Base-by-base conservation (phyloP, 2,329 filamentous ascomycete genomes). In the Cladosporium sp. region DNA sequence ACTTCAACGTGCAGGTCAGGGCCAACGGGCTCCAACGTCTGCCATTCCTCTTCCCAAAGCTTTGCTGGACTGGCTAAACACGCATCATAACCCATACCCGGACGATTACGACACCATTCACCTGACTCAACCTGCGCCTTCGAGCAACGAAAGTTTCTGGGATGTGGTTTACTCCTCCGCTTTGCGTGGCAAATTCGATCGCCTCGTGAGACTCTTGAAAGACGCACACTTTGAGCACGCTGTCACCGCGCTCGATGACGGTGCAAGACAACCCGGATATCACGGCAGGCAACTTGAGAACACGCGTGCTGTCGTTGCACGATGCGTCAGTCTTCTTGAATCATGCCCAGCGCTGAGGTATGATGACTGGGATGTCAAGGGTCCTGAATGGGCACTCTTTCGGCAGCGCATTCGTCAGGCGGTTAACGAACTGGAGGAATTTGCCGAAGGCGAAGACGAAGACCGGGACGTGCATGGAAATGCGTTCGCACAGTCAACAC, bases 351-450 rank as follows among this genome's bases (percentile, higher is more conserved):
- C 80, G 3, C 68, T 82, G 20, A 76, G 74, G 47, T 70, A 73
- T 41, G 78, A 78, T 39, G 83, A 92, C 64, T 97, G 92, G 92
- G 85, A 96, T 60, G 81, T 93, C 42, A 85, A 83, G 64, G 85
- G 84, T 52, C 80, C 81, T 56, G 87, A 92, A 53, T 97, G 92
- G 92, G 82, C 79, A 13, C 70, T 93, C 34, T 97, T 93, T 71
- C 83, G 92, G 47, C 83, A 88, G 56, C 83, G 86, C 48, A 83
- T 89, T 13, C 77, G 82, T 38, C 80, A 83, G 27, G 82, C 86
- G 2, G 72, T 89, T 48, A 80, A 84, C 47, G 80, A 87, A 48
- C 76, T 97, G 17, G 83, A 85, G 41, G 80, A 83, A 11, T 90
- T 93, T 62, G 88, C 89, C 2, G 89, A 95, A 70, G 88, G 86